Evolutionary conservation across 352 stramenopile species (phyloP).

Genomic region (Phytophthora uliginosa): DNA sequence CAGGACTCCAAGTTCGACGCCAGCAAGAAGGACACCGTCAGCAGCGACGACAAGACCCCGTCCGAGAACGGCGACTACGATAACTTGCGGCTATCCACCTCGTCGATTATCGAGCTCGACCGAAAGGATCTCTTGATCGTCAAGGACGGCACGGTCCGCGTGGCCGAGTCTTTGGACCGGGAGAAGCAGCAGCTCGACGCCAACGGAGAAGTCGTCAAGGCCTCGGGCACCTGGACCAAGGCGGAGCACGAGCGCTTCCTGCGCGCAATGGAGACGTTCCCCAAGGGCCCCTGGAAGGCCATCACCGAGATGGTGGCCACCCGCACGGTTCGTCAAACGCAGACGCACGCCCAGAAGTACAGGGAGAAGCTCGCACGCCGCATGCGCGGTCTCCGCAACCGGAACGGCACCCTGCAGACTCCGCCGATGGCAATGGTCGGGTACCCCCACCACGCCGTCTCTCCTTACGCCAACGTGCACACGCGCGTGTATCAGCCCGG

Average conservation of each 20-base stretch:
- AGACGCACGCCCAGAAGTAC: conserved; percentile 81
- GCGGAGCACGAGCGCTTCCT: conserved; percentile 73
- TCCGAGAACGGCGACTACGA: conserved; percentile 23
- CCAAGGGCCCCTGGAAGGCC: conserved; percentile 71
- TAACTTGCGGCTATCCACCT: conserved; percentile 40
- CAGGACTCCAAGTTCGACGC: conserved; percentile 20
- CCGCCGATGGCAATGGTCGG: conserved; percentile 33
- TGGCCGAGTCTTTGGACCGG: conserved; percentile 65
- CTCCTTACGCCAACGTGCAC: conserved; percentile 21
- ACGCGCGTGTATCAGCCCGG: conserved; percentile 22
- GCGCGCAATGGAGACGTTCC: conserved; percentile 63
- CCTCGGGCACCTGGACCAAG: conserved; percentile 67
- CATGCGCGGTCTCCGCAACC: conserved; percentile 72
- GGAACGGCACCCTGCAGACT: conserved; percentile 63
- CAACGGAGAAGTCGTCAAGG: conserved; percentile 68
- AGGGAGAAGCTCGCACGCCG: conserved; percentile 67
- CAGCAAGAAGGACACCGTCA: conserved; percentile 15
- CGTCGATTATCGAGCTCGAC: conserved; percentile 60
- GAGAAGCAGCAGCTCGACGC: conserved; percentile 64
- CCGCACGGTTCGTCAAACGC: conserved; percentile 72
- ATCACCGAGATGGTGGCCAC: conserved; percentile 77
- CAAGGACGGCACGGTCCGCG: conserved; percentile 75
- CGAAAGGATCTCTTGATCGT: conserved; percentile 81
- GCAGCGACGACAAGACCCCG: conserved; percentile 22
- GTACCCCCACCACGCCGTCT: conserved; percentile 12